These are phyloP conservation scores for Plenodomus lindquistii DNA, from an alignment of 2,329 filamentous ascomycete genomes.

Conservation along the genomic window DNA sequence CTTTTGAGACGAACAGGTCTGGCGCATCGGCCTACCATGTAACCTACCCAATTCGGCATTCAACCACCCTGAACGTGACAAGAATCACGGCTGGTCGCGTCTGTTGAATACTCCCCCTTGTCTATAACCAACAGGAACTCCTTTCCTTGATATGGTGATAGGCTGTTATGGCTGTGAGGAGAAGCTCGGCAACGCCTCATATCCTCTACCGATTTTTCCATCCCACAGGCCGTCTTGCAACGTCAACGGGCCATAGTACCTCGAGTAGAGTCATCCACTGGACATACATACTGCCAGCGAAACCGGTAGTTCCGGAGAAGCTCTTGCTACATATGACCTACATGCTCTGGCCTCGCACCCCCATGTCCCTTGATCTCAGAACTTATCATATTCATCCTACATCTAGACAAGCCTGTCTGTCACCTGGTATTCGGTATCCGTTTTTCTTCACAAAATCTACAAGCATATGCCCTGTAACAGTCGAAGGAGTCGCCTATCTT, in stretches of 20 bases:
- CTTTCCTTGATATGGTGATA: background rate
- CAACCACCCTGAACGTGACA: conserved; percentile 6
- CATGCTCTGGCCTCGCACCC: too few species aligned
- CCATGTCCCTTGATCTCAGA: too few species aligned
- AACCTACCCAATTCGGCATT: conserved; percentile 25
- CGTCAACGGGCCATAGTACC: background rate
- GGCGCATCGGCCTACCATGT: conserved; percentile 21
- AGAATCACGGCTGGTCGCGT: conserved; percentile 20
- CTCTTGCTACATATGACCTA: too few species aligned
- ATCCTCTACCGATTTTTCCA: background rate
- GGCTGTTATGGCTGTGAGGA: conserved; percentile 17
- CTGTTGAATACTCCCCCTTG: conserved; percentile 7
- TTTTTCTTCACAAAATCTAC: background rate
- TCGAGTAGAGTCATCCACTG: too few species aligned
- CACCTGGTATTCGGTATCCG: background rate
- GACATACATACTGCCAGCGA: too few species aligned
- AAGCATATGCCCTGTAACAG: background rate
- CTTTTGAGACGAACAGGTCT: conserved; percentile 18
- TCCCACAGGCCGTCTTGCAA: background rate
- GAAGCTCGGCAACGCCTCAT: conserved; percentile 27
- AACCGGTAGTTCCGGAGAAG: too few species aligned
- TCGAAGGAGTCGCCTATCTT: conserved; percentile 6
- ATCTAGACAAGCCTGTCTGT: background rate
- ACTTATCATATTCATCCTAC: background rate
- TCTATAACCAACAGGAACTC: background rate